Conservation (phyloP, 2,329 filamentous ascomycete species). For the Aplosporella prunicola region DNA sequence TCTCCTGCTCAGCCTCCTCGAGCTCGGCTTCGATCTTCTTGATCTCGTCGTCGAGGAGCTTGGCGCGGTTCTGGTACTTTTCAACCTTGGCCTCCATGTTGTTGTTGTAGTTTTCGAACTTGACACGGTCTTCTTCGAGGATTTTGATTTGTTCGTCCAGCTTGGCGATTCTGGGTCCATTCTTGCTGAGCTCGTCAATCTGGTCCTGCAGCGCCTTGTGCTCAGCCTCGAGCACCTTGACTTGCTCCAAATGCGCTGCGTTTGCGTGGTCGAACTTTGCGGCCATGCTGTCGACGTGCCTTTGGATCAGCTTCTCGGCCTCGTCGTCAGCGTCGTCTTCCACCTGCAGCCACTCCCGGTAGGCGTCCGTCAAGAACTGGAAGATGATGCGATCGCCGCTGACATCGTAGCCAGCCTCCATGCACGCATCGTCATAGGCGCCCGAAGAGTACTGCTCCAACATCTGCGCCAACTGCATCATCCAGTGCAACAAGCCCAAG, state of each 20-base stretch:
- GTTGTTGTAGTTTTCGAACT: slow-evolving; percentile 92
- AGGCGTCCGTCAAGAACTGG: slow-evolving; percentile 79
- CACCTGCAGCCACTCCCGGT: slow-evolving; percentile 87
- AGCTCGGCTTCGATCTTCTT: slow-evolving; percentile 76
- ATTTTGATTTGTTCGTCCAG: slow-evolving; percentile 87
- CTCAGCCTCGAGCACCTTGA: slow-evolving; percentile 78
- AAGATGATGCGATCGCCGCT: slow-evolving; percentile 89
- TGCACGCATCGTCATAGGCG: slow-evolving; percentile 81
- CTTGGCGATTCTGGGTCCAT: slow-evolving; percentile 70
- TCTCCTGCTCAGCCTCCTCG: slow-evolving; percentile 73
- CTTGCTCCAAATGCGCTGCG: slow-evolving; percentile 71
- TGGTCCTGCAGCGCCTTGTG: slow-evolving; percentile 72
- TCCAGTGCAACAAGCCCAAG: slow-evolving; percentile 89
- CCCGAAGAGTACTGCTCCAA: slow-evolving; percentile 71
- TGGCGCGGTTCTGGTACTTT: slow-evolving; percentile 74
- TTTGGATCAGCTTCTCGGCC: slow-evolving; percentile 73
- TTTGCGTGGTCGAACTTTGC: slow-evolving; percentile 78
- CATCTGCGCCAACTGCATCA: slow-evolving; percentile 96
- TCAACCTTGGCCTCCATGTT: slow-evolving; percentile 75
- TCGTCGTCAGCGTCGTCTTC: slow-evolving; percentile 65
- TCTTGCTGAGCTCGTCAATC: slow-evolving; percentile 82
- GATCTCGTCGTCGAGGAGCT: slow-evolving; percentile 77
- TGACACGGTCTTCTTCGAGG: slow-evolving; percentile 85
- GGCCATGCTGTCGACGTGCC: slow-evolving; percentile 83
- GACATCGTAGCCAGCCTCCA: slow-evolving; percentile 80